A percentile compares a stretch with the other conserved stretches of the same genome.
Evolutionary conservation across 371 early-diverging fungal species (phyloP).

Genomic region (Mucor racemosus): DNA sequence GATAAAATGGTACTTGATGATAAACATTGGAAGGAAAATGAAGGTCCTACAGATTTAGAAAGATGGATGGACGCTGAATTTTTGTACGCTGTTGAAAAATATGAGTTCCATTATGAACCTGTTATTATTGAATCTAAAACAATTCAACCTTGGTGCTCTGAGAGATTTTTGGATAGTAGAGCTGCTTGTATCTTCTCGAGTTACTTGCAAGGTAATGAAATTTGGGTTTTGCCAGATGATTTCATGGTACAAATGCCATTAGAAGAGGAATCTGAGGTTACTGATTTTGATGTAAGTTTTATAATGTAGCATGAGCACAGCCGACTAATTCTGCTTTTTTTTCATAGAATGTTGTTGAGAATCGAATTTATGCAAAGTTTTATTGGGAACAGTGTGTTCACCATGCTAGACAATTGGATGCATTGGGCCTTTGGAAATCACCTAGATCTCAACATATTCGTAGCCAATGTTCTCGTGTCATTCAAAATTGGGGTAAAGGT

Average conservation of each 20-base stretch:
- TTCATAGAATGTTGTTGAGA: slow-evolving; percentile 47
- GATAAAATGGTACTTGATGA: slow-evolving; percentile 40
- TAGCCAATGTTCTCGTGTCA: slow-evolving; percentile 39
- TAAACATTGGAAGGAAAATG: slow-evolving; percentile 51
- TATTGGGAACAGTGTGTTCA: slow-evolving; percentile 44
- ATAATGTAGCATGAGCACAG: not conserved
- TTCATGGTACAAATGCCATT: slow-evolving; percentile 43
- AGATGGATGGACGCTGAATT: slow-evolving; percentile 41
- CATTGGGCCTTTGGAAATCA: slow-evolving; percentile 39
- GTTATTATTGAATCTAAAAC: slow-evolving; percentile 48
- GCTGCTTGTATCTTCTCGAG: slow-evolving; percentile 51
- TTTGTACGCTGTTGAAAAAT: slow-evolving; percentile 46
- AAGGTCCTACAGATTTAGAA: slow-evolving; percentile 49
- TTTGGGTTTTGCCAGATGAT: slow-evolving; percentile 53
- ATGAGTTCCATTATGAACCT: slow-evolving; percentile 55
- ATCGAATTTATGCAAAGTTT: slow-evolving; percentile 43
- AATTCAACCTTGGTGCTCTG: slow-evolving; percentile 55
- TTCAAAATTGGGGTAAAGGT: slow-evolving; percentile 42
- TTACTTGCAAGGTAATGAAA: slow-evolving; percentile 52
- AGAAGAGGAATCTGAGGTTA: slow-evolving; percentile 29
- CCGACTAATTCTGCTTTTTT: not conserved
- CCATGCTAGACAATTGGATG: slow-evolving; percentile 40
- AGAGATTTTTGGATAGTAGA: slow-evolving; percentile 51
- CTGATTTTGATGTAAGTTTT: slow-evolving; percentile 55
- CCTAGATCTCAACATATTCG: slow-evolving; percentile 33